Evolutionary conservation across 23 red algal species (phyloP).

Genomic region (Gracilaria domingensis): DNA sequence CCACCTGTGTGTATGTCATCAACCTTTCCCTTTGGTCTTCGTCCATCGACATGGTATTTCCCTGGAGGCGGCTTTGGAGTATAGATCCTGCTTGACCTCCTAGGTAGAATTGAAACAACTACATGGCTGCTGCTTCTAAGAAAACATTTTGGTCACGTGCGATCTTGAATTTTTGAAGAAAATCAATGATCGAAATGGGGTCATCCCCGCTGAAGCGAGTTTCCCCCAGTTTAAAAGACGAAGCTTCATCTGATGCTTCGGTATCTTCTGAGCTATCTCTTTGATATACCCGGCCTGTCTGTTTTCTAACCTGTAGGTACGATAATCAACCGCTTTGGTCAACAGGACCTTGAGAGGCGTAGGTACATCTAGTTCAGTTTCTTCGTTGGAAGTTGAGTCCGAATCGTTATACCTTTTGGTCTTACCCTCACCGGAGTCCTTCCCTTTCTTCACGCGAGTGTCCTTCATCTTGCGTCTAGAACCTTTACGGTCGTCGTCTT

Average conservation of each 20-base stretch:
- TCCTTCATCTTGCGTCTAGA: neutral
- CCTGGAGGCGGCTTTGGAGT: neutral
- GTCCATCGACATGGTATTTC: neutral
- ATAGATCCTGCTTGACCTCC: neutral
- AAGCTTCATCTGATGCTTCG: neutral
- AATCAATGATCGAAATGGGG: neutral
- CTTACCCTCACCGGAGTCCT: neutral
- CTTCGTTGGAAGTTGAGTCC: neutral
- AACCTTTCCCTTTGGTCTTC: neutral
- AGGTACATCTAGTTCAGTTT: neutral
- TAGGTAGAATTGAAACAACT: no score
- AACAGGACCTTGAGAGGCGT: neutral
- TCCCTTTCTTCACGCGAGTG: neutral
- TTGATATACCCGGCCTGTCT: neutral
- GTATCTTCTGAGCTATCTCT: neutral
- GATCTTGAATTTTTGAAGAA: neutral
- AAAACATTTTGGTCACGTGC: neutral
- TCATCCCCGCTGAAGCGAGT: neutral
- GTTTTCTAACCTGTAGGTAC: no score
- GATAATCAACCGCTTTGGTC: no score
- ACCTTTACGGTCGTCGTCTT: neutral
- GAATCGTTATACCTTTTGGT: no score
- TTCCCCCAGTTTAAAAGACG: neutral
- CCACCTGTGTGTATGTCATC: neutral
- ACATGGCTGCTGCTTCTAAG: neutral